Conservation (phyloP, 306 rosid species). For the Acmispon strigosus region DNA sequence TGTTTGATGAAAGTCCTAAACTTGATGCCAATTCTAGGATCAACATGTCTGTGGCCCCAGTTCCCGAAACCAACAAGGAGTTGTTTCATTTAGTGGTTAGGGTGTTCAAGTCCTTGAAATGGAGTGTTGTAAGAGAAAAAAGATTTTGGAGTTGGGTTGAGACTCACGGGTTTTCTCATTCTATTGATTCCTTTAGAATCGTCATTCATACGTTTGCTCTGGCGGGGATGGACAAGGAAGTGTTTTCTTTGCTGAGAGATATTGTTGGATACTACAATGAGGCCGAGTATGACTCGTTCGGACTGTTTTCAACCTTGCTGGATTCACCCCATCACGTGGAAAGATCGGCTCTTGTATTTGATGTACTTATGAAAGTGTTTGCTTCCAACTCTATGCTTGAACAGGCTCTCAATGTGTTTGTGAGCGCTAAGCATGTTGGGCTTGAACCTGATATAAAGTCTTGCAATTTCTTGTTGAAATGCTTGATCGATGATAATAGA, state of each 20-base stretch:
- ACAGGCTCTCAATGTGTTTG: slow-evolving; percentile 45
- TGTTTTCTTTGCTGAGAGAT: slow-evolving; percentile 47
- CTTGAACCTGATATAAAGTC: slow-evolving; percentile 31
- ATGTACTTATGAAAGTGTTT: slow-evolving; percentile 49
- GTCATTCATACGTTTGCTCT: slow-evolving; percentile 48
- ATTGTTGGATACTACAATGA: slow-evolving; percentile 30
- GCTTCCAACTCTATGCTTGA: slow-evolving; percentile 60
- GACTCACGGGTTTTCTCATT: slow-evolving; percentile 36
- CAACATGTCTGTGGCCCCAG: background rate
- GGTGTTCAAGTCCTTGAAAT: slow-evolving; percentile 50
- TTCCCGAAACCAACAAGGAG: background rate
- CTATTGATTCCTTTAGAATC: slow-evolving; percentile 38
- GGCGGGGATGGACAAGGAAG: slow-evolving; percentile 45
- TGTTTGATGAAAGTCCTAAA: slow-evolving; percentile 42
- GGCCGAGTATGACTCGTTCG: slow-evolving; percentile 22
- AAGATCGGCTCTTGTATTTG: slow-evolving; percentile 35
- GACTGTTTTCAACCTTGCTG: slow-evolving; percentile 37
- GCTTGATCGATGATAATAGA: slow-evolving; percentile 49
- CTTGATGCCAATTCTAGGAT: slow-evolving; percentile 1
- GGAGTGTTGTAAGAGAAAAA: slow-evolving; percentile 34
- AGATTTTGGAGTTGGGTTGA: slow-evolving; percentile 42
- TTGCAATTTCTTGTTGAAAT: slow-evolving; percentile 66
- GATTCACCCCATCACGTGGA: slow-evolving; percentile 36
- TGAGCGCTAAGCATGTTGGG: slow-evolving; percentile 37
- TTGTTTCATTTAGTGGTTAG: slow-evolving; percentile 32